phyloP scores from a whole-genome alignment of 495 filamentous ascomycete species.

The Penicillium daleae region DNA sequence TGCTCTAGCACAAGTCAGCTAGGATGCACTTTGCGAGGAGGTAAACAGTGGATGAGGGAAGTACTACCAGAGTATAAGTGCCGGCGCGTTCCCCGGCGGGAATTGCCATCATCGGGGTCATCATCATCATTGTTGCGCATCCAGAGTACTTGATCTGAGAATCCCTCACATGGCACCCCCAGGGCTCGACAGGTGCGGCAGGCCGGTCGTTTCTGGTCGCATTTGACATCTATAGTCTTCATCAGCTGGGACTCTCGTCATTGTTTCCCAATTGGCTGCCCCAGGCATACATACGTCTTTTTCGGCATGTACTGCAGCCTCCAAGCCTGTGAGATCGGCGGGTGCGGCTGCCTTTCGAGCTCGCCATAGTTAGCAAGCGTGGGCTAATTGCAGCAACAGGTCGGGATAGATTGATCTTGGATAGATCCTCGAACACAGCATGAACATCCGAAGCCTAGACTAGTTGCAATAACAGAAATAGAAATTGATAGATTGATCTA shows the following conservation, averaged over 20 bases:
- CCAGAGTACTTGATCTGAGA: conserved; percentile 38
- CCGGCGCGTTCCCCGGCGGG: conserved; percentile 30
- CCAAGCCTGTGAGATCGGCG: conserved; percentile 39
- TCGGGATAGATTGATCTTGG: background rate
- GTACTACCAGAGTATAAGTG: conserved; percentile 38
- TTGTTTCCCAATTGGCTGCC: background rate
- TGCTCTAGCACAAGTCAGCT: conserved; percentile 27
- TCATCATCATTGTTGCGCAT: conserved; percentile 23
- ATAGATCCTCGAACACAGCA: background rate
- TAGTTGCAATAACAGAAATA: background rate
- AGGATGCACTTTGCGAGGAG: background rate
- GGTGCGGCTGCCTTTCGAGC: conserved; percentile 25
- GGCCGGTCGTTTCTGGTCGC: conserved; percentile 43
- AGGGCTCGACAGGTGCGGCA: conserved; percentile 37
- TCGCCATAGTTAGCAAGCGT: conserved; percentile 17
- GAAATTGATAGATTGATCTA: conserved; percentile 7
- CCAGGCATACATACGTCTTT: conserved; percentile 21
- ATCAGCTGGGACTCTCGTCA: background rate
- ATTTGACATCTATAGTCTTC: conserved; percentile 34
- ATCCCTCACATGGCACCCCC: conserved; percentile 39
- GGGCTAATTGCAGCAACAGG: background rate
- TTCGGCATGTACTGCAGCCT: conserved; percentile 41
- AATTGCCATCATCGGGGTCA: conserved; percentile 14
- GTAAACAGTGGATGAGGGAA: background rate
- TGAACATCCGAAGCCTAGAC: conserved; percentile 7